Conservation (phyloP, 176 grass and related monocot species). For the Luzula sylvatica region DNA sequence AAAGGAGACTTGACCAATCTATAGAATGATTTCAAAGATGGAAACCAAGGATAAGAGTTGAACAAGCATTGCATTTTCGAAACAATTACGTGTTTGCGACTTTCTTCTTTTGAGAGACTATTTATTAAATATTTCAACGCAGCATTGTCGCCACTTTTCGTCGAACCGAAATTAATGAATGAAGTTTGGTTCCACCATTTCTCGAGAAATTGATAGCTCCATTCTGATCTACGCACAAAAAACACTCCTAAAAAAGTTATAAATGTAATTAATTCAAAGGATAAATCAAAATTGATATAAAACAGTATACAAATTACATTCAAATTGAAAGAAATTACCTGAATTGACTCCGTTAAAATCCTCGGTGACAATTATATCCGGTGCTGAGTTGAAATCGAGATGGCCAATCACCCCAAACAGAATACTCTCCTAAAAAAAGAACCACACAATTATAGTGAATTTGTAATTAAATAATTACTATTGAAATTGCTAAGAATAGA, state of each 20-base stretch:
- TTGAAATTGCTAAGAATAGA: background rate
- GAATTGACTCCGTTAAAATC: slow-evolving; percentile 77
- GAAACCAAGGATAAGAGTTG: slow-evolving; percentile 84
- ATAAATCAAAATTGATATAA: background rate
- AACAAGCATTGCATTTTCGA: slow-evolving; percentile 79
- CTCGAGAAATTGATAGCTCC: slow-evolving; percentile 55
- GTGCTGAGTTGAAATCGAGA: slow-evolving; percentile 30
- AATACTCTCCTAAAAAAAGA: slow-evolving; percentile 48
- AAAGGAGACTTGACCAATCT: slow-evolving; percentile 36
- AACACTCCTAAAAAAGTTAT: slow-evolving; percentile 41
- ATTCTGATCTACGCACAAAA: slow-evolving; percentile 62
- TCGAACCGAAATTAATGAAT: slow-evolving; percentile 57
- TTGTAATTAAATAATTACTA: too few species aligned
- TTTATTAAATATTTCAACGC: slow-evolving; percentile 56
- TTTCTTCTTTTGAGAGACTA: slow-evolving; percentile 44
- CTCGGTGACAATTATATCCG: slow-evolving; percentile 65
- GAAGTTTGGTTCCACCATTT: slow-evolving; percentile 85
- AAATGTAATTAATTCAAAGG: slow-evolving; percentile 9
- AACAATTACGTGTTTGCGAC: slow-evolving; percentile 34
- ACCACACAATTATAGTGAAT: background rate
- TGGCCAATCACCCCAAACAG: slow-evolving; percentile 47
- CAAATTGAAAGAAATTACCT: slow-evolving; percentile 27
- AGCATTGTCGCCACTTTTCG: slow-evolving; percentile 76
- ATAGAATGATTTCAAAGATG: slow-evolving; percentile 39
- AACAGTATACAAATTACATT: background rate